A percentile compares a stretch with the other conserved stretches of the same genome.
Evolutionary conservation across 441 rosid genomes (phyloP).

Genomic region (Populus hybrid): DNA sequence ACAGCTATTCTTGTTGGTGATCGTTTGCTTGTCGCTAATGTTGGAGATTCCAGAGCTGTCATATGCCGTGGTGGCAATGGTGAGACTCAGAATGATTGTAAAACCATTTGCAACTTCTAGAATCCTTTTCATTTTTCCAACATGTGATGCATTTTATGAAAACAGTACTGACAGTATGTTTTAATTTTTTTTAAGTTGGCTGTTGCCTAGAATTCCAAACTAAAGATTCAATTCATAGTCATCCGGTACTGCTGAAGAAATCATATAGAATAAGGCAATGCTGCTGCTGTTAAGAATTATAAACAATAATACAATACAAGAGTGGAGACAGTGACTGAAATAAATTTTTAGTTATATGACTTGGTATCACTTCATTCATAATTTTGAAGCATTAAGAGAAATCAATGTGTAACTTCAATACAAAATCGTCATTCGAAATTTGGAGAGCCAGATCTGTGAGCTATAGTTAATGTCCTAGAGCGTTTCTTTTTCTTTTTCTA

Average conservation of each 20-base stretch:
- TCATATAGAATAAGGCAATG: not conserved
- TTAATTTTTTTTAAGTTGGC: not conserved
- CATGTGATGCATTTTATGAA: not conserved
- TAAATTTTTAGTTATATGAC: not conserved
- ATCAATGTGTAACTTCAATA: not conserved
- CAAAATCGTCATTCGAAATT: not conserved
- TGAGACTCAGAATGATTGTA: constrained; percentile 27
- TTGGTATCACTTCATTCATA: not conserved
- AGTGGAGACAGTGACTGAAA: not conserved
- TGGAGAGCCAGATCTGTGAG: not conserved
- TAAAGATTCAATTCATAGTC: not conserved
- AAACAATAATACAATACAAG: not conserved
- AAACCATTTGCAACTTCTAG: not conserved
- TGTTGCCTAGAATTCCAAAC: not conserved
- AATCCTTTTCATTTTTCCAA: not conserved
- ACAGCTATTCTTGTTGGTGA: constrained; percentile 95
- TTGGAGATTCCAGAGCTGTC: constrained; percentile 98
- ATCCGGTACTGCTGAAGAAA: not conserved
- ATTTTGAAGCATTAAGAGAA: not conserved
- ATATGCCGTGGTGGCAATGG: constrained; percentile 95
- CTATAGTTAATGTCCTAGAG: not conserved
- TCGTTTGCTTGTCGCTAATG: constrained; percentile 96
- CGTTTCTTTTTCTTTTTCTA: not conserved
- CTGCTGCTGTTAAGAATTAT: not conserved
- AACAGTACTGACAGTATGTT: not conserved